Percentiles rank a stretch among this genome's conserved stretches.
Conservation (phyloP, 352 stramenopile genomes). For the Globisporangium carolinianum region DNA sequence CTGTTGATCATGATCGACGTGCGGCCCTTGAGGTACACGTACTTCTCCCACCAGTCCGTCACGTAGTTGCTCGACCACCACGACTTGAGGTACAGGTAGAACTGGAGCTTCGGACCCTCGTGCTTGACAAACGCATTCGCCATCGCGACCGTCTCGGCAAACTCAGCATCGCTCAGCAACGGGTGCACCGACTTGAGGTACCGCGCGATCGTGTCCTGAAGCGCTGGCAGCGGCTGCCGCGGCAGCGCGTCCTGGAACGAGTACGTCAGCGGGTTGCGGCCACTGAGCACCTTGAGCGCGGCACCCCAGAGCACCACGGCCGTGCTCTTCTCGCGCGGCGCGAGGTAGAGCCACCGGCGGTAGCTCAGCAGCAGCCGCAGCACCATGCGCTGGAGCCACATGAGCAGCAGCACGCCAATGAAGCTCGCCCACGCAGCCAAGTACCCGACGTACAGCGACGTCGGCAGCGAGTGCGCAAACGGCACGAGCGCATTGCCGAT, state of each 20-base stretch:
- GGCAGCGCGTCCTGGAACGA: conserved; percentile 90
- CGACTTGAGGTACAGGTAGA: conserved; percentile 88
- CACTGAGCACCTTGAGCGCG: conserved; percentile 77
- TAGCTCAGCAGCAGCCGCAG: conserved; percentile 82
- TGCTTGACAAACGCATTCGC: conserved; percentile 82
- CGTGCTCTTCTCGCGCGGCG: conserved; percentile 54
- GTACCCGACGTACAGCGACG: conserved; percentile 77
- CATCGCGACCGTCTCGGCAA: conserved; percentile 79
- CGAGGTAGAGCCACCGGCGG: conserved; percentile 84
- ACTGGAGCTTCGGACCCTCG: conserved; percentile 87
- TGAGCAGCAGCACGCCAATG: conserved; percentile 75
- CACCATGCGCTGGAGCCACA: conserved; percentile 81
- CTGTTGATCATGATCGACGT: conserved; percentile 89
- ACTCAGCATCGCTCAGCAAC: conserved; percentile 82
- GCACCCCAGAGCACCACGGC: conserved; percentile 65
- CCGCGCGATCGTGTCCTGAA: conserved; percentile 89
- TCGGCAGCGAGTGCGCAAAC: conserved; percentile 51
- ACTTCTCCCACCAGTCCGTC: conserved; percentile 89
- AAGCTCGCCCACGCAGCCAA: conserved; percentile 78
- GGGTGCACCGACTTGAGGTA: conserved; percentile 92
- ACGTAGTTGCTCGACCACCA: conserved; percentile 89
- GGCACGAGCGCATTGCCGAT: conserved; percentile 79
- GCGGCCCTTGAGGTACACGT: conserved; percentile 85
- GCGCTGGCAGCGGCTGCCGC: conserved; percentile 85
- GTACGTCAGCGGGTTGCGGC: conserved; percentile 79